Conservation (phyloP, 78 protist genomes). For the Bigelowiella natans region DNA sequence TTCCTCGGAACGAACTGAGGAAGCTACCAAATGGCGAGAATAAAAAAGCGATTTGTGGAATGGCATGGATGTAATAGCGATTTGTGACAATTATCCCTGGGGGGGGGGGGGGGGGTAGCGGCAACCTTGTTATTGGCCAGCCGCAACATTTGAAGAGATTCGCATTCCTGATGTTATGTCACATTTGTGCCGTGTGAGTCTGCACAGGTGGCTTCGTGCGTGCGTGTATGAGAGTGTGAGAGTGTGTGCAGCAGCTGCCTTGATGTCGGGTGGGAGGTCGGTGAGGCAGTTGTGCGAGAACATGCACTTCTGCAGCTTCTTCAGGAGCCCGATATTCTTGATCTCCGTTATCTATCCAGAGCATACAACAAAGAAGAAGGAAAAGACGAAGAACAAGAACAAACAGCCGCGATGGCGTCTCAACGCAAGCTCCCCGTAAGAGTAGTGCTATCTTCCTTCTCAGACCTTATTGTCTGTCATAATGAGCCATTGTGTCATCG, state of each 20-base stretch:
- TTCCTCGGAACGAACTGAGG: no score
- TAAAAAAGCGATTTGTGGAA: no score
- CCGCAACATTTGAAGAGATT: neutral
- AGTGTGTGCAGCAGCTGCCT: neutral
- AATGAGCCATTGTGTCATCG: neutral
- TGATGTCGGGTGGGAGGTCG: neutral
- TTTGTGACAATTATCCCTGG: neutral
- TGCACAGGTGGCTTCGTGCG: no score
- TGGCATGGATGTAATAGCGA: no score
- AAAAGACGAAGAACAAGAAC: neutral
- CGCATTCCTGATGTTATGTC: neutral
- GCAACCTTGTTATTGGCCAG: neutral
- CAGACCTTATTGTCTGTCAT: neutral
- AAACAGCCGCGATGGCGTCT: neutral
- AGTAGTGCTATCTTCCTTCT: no score
- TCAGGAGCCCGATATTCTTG: neutral
- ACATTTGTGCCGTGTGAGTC: neutral
- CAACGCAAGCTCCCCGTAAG: no score
- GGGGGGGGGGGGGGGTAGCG: neutral
- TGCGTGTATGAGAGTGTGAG: neutral
- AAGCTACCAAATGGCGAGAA: no score
- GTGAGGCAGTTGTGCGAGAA: neutral
- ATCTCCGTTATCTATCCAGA: neutral
- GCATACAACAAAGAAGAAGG: neutral
- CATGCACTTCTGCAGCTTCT: neutral